phyloP scores from a whole-genome alignment of 352 stramenopile genomes.

The Phytophthora aleatoria region DNA sequence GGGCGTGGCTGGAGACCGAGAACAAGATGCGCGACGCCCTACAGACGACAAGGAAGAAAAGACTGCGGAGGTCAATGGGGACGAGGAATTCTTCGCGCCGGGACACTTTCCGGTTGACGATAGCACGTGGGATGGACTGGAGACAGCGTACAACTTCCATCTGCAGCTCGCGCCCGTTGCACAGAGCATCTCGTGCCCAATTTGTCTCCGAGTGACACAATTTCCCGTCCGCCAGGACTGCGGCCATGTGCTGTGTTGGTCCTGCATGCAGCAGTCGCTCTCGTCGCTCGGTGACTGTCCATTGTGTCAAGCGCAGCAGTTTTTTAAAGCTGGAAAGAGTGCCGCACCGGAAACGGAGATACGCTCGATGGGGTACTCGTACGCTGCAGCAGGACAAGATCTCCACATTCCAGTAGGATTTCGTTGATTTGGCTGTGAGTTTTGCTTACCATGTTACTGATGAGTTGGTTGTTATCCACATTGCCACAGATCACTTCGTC shows the following conservation, averaged over 20 bases:
- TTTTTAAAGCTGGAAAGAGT: slow-evolving; percentile 40
- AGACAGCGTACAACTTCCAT: slow-evolving; percentile 35
- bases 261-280: slow-evolving; percentile 57
- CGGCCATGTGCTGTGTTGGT: slow-evolving; percentile 54
- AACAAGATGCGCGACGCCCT: slow-evolving; percentile 6
- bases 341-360: slow-evolving; percentile 18
- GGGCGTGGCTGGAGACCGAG: not conserved
- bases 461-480: not conserved
- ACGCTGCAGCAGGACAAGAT: slow-evolving; percentile 20
- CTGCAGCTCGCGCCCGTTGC: slow-evolving; percentile 31
- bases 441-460: not conserved
- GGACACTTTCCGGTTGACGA: slow-evolving; percentile 22
- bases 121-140: slow-evolving; percentile 26
- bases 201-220: slow-evolving; percentile 50
- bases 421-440: not conserved
- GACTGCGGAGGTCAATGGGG: slow-evolving; percentile 20
- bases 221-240: slow-evolving; percentile 53
- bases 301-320: slow-evolving; percentile 54
- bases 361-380: slow-evolving; percentile 23
- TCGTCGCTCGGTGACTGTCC: slow-evolving; percentile 44
- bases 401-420: slow-evolving; percentile 24
- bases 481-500: slow-evolving; percentile 14
- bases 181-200: slow-evolving; percentile 41
- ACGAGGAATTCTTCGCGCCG: slow-evolving; percentile 22
- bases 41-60: slow-evolving; percentile 34